Conservation (phyloP, 441 rosid genomes). For the Pelargonium hybrid region DNA sequence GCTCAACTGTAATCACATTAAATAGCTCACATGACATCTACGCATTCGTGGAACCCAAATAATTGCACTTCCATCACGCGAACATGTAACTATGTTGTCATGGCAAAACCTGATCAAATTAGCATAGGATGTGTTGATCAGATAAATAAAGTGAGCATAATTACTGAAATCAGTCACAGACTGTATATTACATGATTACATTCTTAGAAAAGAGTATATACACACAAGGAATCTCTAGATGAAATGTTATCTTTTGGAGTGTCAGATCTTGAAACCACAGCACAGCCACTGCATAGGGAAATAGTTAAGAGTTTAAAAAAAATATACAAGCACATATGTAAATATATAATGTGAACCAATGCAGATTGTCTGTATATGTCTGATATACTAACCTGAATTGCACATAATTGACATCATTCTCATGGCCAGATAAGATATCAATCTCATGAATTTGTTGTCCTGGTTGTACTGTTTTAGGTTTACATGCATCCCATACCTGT, state of each 20-base stretch:
- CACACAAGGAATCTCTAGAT: slow-evolving; percentile 83
- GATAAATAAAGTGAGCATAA: slow-evolving; percentile 15
- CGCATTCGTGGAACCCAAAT: slow-evolving; percentile 95
- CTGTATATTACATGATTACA: neutral
- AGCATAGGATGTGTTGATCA: slow-evolving; percentile 12
- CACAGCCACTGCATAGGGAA: slow-evolving; percentile 75
- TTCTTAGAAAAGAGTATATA: slow-evolving; percentile 14
- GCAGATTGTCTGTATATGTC: neutral
- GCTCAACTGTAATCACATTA: slow-evolving; percentile 1
- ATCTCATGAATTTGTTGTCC: slow-evolving; percentile 90
- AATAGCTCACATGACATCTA: slow-evolving; percentile 63
- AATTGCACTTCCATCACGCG: slow-evolving; percentile 99
- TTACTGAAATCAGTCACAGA: slow-evolving; percentile 12
- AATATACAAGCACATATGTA: neutral
- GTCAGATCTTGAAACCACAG: slow-evolving; percentile 70
- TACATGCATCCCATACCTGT: slow-evolving; percentile 96
- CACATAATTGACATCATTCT: slow-evolving; percentile 96
- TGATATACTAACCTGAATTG: slow-evolving; percentile 66
- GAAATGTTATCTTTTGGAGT: slow-evolving; percentile 67
- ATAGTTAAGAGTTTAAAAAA: slow-evolving; percentile 11
- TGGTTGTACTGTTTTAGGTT: slow-evolving; percentile 47
- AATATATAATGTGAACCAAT: slow-evolving; percentile 7
- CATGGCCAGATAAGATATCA: slow-evolving; percentile 87
- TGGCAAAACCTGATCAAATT: slow-evolving; percentile 66
- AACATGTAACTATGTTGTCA: slow-evolving; percentile 95